phyloP scores from a whole-genome alignment of 345 rosid genomes.

The Aquilaria malaccensis region DNA sequence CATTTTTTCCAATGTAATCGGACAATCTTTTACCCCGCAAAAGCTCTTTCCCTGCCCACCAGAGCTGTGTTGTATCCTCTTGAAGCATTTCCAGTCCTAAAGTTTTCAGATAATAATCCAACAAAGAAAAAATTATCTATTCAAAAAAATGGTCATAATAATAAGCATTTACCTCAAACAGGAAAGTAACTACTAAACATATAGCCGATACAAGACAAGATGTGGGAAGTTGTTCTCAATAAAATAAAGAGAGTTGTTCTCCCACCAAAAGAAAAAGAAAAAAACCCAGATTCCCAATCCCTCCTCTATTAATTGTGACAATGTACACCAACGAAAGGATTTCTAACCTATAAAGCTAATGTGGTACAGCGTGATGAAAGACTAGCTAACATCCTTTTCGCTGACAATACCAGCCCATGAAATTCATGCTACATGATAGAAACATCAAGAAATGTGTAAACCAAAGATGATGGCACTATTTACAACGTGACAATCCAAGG shows the following conservation, averaged over 20 bases:
- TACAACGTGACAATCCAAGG: not conserved
- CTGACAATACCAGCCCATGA: not conserved
- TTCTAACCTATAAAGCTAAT: no score
- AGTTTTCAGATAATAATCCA: not conserved
- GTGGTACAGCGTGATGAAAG: no score
- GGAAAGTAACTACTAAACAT: not conserved
- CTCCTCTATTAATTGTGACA: no score
- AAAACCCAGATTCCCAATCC: no score
- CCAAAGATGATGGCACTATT: not conserved
- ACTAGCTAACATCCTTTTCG: not conserved
- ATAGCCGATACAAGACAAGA: not conserved
- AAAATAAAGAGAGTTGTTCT: no score
- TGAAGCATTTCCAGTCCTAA: not conserved
- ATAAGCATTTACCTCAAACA: not conserved
- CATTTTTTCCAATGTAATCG: not conserved
- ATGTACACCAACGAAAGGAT: no score
- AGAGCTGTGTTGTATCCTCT: conserved; percentile 2
- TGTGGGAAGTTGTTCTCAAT: no score
- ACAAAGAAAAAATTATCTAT: not conserved
- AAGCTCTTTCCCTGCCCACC: conserved; percentile 8
- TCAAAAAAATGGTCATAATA: not conserved
- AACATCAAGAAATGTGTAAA: not conserved
- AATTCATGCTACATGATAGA: not conserved
- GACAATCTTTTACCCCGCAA: not conserved
- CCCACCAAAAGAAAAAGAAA: no score